Evolutionary conservation across 805 yeast species (phyloP).

Genomic region (Kodamaea hsintzibuensis): DNA sequence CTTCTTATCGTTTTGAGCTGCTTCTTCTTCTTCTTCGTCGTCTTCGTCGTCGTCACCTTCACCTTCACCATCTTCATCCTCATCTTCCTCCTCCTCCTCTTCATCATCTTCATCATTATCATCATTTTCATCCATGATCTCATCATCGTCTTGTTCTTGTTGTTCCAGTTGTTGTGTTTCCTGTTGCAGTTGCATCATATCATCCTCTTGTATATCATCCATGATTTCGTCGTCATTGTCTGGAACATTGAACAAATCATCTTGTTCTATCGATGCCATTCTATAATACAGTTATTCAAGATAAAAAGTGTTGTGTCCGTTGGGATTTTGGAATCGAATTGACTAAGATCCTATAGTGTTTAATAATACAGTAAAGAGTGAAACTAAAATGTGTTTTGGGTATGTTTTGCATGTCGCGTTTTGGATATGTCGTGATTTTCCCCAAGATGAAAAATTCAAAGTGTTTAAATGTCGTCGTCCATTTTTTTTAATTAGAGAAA

Average conservation of each 20-base stretch:
- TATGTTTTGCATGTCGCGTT: neutral
- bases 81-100: conserved; percentile 18
- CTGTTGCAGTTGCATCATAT: conserved; percentile 12
- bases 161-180: conserved; percentile 15
- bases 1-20: conserved; percentile 14
- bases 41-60: conserved; percentile 14
- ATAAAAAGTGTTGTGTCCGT: neutral
- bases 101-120: conserved; percentile 13
- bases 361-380: neutral
- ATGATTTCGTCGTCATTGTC: conserved; percentile 19
- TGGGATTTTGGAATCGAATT: neutral
- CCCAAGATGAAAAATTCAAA: too few species aligned
- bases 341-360: neutral
- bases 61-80: conserved; percentile 19
- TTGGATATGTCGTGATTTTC: neutral
- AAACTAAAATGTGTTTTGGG: neutral
- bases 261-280: conserved; percentile 17
- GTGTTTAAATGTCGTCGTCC: too few species aligned
- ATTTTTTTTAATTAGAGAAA: too few species aligned
- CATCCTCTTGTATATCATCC: conserved; percentile 17
- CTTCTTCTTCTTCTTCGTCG: conserved; percentile 17
- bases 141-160: conserved; percentile 21
- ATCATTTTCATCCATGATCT: conserved; percentile 22
- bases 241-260: conserved; percentile 23
- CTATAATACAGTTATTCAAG: neutral